These are phyloP conservation scores for Dispira parvispora DNA, from an alignment of 192 early-diverging fungal genomes.

Conservation along the genomic window DNA sequence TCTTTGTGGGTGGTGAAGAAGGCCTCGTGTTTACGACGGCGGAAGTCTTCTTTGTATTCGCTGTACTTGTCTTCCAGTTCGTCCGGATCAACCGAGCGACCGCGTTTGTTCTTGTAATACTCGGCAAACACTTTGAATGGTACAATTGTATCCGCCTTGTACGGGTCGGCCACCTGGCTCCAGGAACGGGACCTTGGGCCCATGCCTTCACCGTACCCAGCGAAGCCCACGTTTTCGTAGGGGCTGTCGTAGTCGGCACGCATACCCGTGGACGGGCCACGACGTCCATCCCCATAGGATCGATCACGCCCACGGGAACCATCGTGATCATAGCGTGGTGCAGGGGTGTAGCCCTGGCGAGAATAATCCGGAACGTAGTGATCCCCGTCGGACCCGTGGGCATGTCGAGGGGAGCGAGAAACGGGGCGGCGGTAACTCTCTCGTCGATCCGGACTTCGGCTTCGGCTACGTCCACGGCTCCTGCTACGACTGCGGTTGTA, in stretches of 20 bases:
- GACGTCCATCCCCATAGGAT: conserved; percentile 22
- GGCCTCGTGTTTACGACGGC: conserved; percentile 39
- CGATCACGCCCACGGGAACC: conserved; percentile 22
- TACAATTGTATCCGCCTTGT: conserved; percentile 56
- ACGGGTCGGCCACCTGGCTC: conserved; percentile 43
- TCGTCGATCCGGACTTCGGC: conserved; percentile 21
- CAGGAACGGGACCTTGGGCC: conserved; percentile 12
- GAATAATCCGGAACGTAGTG: conserved; percentile 78
- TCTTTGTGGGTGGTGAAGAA: conserved; percentile 66
- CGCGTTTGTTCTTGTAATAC: conserved; percentile 37
- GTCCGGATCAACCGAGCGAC: conserved; percentile 50
- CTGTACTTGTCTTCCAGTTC: conserved; percentile 64
- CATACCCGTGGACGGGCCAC: conserved; percentile 14
- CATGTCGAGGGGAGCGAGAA: conserved; percentile 14
- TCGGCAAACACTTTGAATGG: conserved; percentile 60
- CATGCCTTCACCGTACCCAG: conserved; percentile 15
- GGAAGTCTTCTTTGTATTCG: conserved; percentile 68
- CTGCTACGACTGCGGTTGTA: no score
- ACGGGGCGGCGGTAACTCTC: conserved; percentile 16
- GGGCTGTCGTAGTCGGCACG: conserved; percentile 18
- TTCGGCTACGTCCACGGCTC: conserved; percentile 12
- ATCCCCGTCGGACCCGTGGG: conserved; percentile 37
- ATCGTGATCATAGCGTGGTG: conserved; percentile 29
- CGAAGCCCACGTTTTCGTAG: conserved; percentile 19
- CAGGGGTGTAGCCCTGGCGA: conserved; percentile 53